A percentile compares a stretch with the other conserved stretches of the same genome.
phyloP scores from a whole-genome alignment of 2,329 filamentous ascomycete species.

The Coniochaeta sp. region DNA sequence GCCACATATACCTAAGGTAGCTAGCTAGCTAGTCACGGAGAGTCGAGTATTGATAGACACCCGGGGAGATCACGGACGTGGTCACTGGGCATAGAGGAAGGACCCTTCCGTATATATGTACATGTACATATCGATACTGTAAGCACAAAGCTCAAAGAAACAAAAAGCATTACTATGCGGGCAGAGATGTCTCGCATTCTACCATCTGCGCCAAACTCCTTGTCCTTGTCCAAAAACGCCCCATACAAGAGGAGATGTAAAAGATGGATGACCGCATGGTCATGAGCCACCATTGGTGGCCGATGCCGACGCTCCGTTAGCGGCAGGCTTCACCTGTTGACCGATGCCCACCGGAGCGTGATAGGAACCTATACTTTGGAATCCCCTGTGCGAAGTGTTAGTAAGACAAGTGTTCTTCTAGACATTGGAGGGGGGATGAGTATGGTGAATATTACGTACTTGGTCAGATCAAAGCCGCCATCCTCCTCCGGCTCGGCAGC shows the following conservation, averaged over 20 bases:
- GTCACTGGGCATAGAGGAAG: too few relatives aligned
- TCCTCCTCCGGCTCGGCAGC: conserved; percentile 36
- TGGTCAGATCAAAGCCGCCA: conserved; percentile 50
- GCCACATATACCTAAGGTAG: not conserved
- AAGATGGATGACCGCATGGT: not conserved
- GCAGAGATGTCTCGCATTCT: not conserved
- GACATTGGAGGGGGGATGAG: not conserved
- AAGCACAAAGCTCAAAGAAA: not conserved
- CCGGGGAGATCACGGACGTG: not conserved
- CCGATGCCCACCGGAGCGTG: conserved; percentile 47
- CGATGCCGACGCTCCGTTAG: conserved; percentile 20
- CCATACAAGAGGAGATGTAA: not conserved
- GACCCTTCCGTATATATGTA: too few relatives aligned
- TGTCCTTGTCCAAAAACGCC: not conserved
- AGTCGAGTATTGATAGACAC: not conserved
- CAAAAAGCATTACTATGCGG: not conserved
- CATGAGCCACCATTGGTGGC: not conserved
- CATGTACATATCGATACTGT: not conserved
- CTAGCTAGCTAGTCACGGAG: too few relatives aligned
- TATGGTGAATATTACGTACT: conserved; percentile 29
- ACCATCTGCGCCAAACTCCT: not conserved
- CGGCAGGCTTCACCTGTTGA: conserved; percentile 32
- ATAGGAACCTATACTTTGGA: conserved; percentile 58
- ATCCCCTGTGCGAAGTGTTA: conserved; percentile 41
- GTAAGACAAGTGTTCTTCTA: conserved; percentile 3